Percentiles rank a stretch among this genome's conserved stretches.
Evolutionary conservation across 768 basidiomycete genomes (phyloP).

Genomic region (Serendipita vermifera): DNA sequence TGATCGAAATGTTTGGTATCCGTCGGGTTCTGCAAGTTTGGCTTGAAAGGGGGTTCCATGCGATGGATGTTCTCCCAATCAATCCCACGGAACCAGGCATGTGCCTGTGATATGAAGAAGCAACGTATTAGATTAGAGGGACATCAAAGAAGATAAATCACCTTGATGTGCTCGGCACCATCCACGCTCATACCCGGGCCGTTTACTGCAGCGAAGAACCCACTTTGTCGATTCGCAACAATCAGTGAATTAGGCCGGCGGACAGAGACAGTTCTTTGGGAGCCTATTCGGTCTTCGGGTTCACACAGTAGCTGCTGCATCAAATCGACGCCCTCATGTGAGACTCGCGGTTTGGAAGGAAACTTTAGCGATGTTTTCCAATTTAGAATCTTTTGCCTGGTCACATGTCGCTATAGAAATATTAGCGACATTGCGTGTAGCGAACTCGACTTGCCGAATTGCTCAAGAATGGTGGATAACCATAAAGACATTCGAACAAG

Average conservation of each 20-base stretch:
- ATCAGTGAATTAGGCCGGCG: conserved; percentile 68
- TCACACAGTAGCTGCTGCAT: conserved; percentile 88
- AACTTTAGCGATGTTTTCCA: conserved; percentile 86
- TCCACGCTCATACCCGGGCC: conserved; percentile 42
- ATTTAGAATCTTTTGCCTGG: conserved; percentile 92
- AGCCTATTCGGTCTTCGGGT: conserved; percentile 85
- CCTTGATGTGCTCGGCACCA: conserved; percentile 87
- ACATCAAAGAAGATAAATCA: conserved; percentile 19
- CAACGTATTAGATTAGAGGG: conserved; percentile 1
- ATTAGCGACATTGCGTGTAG: conserved; percentile 15
- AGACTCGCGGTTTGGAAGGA: conserved; percentile 69
- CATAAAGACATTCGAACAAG: conserved; percentile 90
- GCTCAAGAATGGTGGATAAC: conserved; percentile 94
- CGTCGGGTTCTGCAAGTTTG: conserved; percentile 64
- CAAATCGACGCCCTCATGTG: conserved; percentile 74
- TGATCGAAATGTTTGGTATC: conserved; percentile 94
- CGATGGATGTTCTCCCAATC: conserved; percentile 82
- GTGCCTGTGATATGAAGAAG: conserved; percentile 36
- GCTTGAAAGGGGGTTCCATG: conserved; percentile 77
- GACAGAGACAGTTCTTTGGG: conserved; percentile 51
- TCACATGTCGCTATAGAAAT: conserved; percentile 63
- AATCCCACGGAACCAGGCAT: conserved; percentile 83
- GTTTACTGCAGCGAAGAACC: conserved; percentile 42
- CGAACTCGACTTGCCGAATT: conserved; percentile 51
- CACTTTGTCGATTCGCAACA: conserved; percentile 59